Evolutionary conservation across 2,329 filamentous ascomycete species (phyloP).

Genomic region (Incumbomyces delicatus): DNA sequence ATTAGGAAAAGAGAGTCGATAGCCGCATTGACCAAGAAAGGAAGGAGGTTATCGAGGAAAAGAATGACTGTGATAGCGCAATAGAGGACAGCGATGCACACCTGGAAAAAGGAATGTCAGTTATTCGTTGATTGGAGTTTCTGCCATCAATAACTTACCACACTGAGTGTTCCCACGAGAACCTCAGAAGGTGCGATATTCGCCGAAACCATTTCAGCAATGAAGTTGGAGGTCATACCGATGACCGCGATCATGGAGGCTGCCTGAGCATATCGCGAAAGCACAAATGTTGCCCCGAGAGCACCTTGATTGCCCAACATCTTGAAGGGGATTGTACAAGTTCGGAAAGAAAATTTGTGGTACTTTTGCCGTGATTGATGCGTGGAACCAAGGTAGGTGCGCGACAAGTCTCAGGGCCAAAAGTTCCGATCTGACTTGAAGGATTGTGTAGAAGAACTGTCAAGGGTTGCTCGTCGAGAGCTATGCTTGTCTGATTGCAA

Average conservation of each 20-base stretch:
- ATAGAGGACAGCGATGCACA: slow-evolving; percentile 70
- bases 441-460: background rate
- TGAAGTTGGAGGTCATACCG: slow-evolving; percentile 73
- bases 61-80: slow-evolving; percentile 70
- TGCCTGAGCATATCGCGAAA: slow-evolving; percentile 60
- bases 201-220: slow-evolving; percentile 60
- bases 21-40: slow-evolving; percentile 57
- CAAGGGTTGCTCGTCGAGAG: slow-evolving; percentile 7
- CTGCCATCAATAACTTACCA: slow-evolving; percentile 49
- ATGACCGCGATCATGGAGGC: slow-evolving; percentile 66
- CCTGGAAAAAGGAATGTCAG: slow-evolving; percentile 37
- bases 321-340: slow-evolving; percentile 6
- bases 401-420: too few relatives aligned
- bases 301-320: slow-evolving; percentile 49
- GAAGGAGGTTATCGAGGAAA: slow-evolving; percentile 65
- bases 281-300: slow-evolving; percentile 68
- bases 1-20: slow-evolving; percentile 63
- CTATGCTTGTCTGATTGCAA: background rate
- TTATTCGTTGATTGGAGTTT: too few relatives aligned
- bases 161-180: slow-evolving; percentile 65
- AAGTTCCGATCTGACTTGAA: background rate
- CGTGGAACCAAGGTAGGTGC: background rate
- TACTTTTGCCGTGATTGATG: background rate
- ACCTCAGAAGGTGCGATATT: slow-evolving; percentile 59
- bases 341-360: background rate